Base-by-base conservation (phyloP, 345 rosid species). In the Lepidium aucheri region DNA sequence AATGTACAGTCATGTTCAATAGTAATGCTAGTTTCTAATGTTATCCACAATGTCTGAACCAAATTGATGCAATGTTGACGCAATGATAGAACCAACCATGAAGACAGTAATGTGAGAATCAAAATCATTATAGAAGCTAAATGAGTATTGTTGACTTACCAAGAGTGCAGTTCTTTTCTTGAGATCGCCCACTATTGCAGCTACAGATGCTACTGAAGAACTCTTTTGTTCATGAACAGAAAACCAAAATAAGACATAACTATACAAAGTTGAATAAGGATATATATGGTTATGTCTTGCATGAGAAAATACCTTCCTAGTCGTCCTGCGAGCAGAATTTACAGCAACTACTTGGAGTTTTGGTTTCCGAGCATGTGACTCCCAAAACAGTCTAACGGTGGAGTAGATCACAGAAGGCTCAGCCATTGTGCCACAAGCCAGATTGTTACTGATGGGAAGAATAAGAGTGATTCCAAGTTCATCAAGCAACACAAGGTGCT, bases 341-440 rank as follows among this genome's bases (percentile, higher is more conserved):
- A 11, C 74, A 20, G 41, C 72, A 4, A 42, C 74, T 2, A 36
- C 74, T 13, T 44, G 63, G 16, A 38, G 24, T 53, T 66, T 79
- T 9, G 90, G 70, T 3, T 80, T 88, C 28, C 88, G 74, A 72
- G 54, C 67, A 69, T 85, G 82, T 1, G 89, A 74, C 85, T 86
- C 92, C 40, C 77, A 77, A 70, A 85, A 88, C 15, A 90, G 81
- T 53, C 95, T 83, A 5, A 90, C 84, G 5, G 95, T 88, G 6
- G 89, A 82, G 81, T 85, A 81, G 66, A 94, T 94, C 10, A 82
- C 67, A 52, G 88, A 84, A 51, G 95, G 88, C 79, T 94, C 95
- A 8, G 93, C 97, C 96, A 94, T 90, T 28, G 92, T 91, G 17
- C 97, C 97, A 47, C 97, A 86, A 28, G 94, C 98, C 56, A 90